These are phyloP conservation scores for Dothideomycetidae sp. DNA, from an alignment of 2,329 filamentous ascomycete species.

Conservation along the genomic window DNA sequence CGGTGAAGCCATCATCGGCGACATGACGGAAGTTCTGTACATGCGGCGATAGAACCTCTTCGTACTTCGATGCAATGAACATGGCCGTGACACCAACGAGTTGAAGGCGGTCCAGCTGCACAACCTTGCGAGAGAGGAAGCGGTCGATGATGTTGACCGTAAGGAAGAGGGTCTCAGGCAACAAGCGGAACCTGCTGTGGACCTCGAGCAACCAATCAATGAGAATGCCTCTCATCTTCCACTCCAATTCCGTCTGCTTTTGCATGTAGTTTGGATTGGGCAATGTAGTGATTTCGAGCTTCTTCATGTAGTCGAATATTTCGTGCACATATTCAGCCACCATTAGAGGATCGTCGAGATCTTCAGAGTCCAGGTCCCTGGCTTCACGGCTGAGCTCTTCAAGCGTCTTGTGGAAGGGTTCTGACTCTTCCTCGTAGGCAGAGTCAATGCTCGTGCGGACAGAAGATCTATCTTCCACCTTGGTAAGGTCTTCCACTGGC, in stretches of 20 bases:
- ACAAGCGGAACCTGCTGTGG: slow-evolving; percentile 86
- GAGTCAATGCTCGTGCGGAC: background rate
- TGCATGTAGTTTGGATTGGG: slow-evolving; percentile 93
- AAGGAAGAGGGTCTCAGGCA: slow-evolving; percentile 92
- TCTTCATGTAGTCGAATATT: slow-evolving; percentile 89
- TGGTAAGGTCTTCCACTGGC: slow-evolving; percentile 38
- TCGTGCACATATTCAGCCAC: slow-evolving; percentile 93
- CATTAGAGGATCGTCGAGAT: slow-evolving; percentile 89
- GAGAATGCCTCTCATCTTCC: slow-evolving; percentile 96
- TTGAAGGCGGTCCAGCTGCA: slow-evolving; percentile 89
- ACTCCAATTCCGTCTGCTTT: slow-evolving; percentile 86
- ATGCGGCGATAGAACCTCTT: slow-evolving; percentile 92
- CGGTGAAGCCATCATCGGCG: slow-evolving; percentile 89
- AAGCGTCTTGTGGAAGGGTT: slow-evolving; percentile 16
- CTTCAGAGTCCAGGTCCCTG: slow-evolving; percentile 66
- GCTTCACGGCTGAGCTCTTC: slow-evolving; percentile 30
- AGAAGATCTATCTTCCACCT: slow-evolving; percentile 13
- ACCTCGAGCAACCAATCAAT: slow-evolving; percentile 98
- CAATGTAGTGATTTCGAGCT: slow-evolving; percentile 66
- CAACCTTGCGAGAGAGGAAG: slow-evolving; percentile 88
- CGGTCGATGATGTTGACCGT: slow-evolving; percentile 97
- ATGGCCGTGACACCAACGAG: slow-evolving; percentile 95
- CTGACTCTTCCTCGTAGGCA: background rate
- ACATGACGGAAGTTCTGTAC: slow-evolving; percentile 96
- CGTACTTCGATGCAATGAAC: slow-evolving; percentile 99